phyloP scores from a whole-genome alignment of 1,284 basidiomycete species.

The Caloboletus firmus region DNA sequence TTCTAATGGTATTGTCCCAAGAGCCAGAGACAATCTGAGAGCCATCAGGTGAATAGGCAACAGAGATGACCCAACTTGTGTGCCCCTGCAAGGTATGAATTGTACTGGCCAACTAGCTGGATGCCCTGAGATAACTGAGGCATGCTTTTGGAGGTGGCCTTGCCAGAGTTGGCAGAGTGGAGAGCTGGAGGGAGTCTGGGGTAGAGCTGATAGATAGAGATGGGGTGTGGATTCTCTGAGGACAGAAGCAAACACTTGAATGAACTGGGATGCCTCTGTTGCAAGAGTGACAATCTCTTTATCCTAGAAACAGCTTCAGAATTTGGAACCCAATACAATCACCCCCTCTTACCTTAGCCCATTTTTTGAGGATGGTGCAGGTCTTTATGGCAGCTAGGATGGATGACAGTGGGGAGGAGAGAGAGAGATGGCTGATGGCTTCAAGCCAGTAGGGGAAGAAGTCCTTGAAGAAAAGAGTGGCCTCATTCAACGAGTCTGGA shows the following conservation, averaged over 20 bases:
- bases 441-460: constrained; percentile 12
- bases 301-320: not conserved
- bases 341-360: constrained; percentile 3
- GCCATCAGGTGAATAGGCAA: not conserved
- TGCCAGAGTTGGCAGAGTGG: not conserved
- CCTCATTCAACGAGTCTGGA: not conserved
- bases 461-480: not conserved
- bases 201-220: not conserved
- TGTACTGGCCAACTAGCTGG: not conserved
- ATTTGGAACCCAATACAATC: too few relatives aligned
- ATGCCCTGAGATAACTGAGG: not conserved
- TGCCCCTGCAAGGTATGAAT: not conserved
- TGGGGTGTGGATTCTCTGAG: not conserved
- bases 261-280: not conserved
- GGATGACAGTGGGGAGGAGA: not conserved
- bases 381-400: constrained; percentile 2
- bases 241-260: not conserved
- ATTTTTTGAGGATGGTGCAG: not conserved
- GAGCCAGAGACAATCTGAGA: not conserved
- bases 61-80: accelerated
- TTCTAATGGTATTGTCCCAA: not conserved
- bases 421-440: constrained; percentile 1
- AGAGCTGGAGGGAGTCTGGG: not conserved
- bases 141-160: not conserved
- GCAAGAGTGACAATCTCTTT: not conserved